A percentile compares a stretch with the other conserved stretches of the same genome.
Evolutionary conservation across 805 yeast genomes (phyloP).

Genomic region (Nakazawaea molendinolei): DNA sequence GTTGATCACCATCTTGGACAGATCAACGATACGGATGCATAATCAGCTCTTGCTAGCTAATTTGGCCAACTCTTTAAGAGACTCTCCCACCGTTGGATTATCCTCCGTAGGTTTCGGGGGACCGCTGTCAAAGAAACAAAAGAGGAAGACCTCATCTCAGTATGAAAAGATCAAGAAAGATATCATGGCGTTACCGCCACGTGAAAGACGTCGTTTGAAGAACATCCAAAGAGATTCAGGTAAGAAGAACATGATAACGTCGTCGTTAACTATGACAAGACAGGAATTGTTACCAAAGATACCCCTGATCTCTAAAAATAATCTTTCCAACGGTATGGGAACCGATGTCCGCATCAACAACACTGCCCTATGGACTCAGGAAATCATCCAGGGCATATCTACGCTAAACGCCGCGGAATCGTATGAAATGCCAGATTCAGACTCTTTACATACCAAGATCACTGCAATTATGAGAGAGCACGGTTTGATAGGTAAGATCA

Average conservation of each 20-base stretch:
- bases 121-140: conserved; percentile 39
- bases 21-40: conserved; percentile 54
- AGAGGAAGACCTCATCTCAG: conserved; percentile 57
- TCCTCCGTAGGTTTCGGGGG: conserved; percentile 41
- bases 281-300: conserved; percentile 76
- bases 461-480: conserved; percentile 82
- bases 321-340: neutral
- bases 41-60: conserved; percentile 77
- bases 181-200: conserved; percentile 76
- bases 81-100: conserved; percentile 57
- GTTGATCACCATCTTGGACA: conserved; percentile 49
- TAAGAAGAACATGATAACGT: conserved; percentile 65
- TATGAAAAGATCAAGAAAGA: conserved; percentile 79
- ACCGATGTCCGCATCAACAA: conserved; percentile 21
- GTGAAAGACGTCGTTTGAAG: conserved; percentile 81
- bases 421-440: conserved; percentile 78
- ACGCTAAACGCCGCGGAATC: conserved; percentile 74
- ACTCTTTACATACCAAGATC: conserved; percentile 59
- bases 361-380: conserved; percentile 85
- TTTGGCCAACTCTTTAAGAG: conserved; percentile 77
- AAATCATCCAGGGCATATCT: conserved; percentile 78
- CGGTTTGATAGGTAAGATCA: conserved; percentile 80
- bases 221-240: conserved; percentile 79
- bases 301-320: conserved; percentile 54
- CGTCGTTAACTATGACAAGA: conserved; percentile 62